Evolutionary conservation across 75 land plant species (phyloP), one percentile per base, ranked within the genome.

Genomic region (Selaginella tamariscina): DNA sequence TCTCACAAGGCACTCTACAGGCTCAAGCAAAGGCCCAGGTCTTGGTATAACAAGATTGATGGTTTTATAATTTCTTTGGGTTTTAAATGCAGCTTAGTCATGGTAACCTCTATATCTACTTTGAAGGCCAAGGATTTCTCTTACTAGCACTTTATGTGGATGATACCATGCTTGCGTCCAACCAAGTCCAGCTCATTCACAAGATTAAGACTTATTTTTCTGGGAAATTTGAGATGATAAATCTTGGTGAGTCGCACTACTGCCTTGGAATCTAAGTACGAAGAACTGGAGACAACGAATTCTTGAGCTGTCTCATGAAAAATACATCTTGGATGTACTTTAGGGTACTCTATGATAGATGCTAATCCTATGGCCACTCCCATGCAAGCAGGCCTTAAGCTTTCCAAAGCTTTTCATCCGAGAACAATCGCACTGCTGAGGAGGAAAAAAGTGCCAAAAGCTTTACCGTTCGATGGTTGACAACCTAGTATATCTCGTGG

Each of bases 141-240:
- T 39, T 39, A 5, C 49, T 39, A 39, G 49, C 15, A 15, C 49
- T 39, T 39, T 39, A 39, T 39, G 49, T 39, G 49, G 49, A 39
- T 39, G 49, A 39, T 39, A 39, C 15, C 49, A n/a, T n/a, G n/a
- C n/a, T n/a, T n/a, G n/a, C n/a, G n/a, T n/a, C n/a, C n/a, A n/a
- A n/a, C n/a, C n/a, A n/a, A n/a, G n/a, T n/a, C n/a, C n/a, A n/a
- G n/a, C n/a, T n/a, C n/a, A n/a, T n/a, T n/a, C n/a, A n/a, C n/a
- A 5, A 39, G 15, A 39, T 39, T 39, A 39, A 39, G 49, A 39
- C 49, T 39, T 15, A 39, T 5, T 15, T 39, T 15, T 39, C 49
- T 39, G 49, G 49, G 49, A 39, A 39, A 39, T 39, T 39, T n/a
- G n/a, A n/a, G n/a, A n/a, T n/a, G n/a, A n/a, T n/a, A 39, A 39